Evolutionary conservation across 2,329 filamentous ascomycete genomes (phyloP), one percentile per base, ranked within the genome.

Genomic region (Diaporthe velutina): DNA sequence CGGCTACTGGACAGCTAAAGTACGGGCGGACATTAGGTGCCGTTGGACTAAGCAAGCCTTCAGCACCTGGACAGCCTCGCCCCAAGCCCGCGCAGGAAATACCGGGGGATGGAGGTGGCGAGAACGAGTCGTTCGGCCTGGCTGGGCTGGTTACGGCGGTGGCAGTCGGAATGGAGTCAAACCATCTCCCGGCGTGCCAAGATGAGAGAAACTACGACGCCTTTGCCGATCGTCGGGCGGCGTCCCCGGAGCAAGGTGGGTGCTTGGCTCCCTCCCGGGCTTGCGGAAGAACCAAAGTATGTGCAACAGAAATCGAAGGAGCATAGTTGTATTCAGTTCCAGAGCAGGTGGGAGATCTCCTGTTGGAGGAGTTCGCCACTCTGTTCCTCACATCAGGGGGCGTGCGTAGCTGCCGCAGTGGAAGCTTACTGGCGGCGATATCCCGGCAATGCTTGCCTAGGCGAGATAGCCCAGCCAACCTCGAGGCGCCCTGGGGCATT

Each of bases 181-280:
- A 33, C 42, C 48, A 54, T n/a, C 45, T 55, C 57, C 70, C 38
- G 70, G 45, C 7, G 55, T 22, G 70, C 42, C 70, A 72, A 72
- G 70, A 17, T 30, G 55, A 42, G 33, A 61, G 55, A 38, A 71
- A 38, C 40, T 50, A 71, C 70, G 57, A 61, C 57, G 33, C 48
- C 70, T n/a, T 52, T 45, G 70, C 35, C 57, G 70, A 64, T 72
- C 57, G 7, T 72, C 57, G 42, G 60, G 45, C 60, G 48, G 70
- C 17, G 22, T 54, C n/a, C 57, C 70, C 55, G 54, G 55, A 6
- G 33, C 42, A 30, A 40, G 35, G 57, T 60, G 38, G 10, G 58
- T 52, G 25, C 57, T 25, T 42, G 70, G 70, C 70, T 64, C 33
- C 70, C 70, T 72, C 70, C 70, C 57, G 70, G 70, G 17, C 48